phyloP scores from a whole-genome alignment of 768 basidiomycete species.

The Lentinus tigrinus region DNA sequence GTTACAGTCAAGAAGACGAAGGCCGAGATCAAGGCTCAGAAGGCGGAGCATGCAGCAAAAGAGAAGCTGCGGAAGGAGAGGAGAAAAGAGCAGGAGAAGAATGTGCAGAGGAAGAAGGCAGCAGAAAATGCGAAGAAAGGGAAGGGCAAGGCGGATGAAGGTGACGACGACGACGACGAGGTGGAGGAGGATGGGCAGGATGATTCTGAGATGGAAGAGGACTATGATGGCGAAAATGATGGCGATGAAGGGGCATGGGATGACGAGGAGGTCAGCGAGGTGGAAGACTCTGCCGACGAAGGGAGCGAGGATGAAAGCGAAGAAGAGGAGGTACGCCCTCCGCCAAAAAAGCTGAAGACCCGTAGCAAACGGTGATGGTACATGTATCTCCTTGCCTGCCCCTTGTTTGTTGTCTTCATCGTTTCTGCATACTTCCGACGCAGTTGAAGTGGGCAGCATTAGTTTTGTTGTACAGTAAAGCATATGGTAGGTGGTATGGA shows the following conservation, averaged over 20 bases:
- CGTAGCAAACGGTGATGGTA: constrained; percentile 44
- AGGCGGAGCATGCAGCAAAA: constrained; percentile 75
- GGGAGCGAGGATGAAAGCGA: constrained; percentile 48
- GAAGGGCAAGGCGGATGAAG: constrained; percentile 39
- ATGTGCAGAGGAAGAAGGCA: constrained; percentile 81
- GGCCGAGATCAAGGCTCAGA: constrained; percentile 64
- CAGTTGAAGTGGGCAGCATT: background rate
- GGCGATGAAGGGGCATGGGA: constrained; percentile 42
- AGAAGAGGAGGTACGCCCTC: constrained; percentile 39
- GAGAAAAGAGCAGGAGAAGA: constrained; percentile 87
- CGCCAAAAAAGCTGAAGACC: constrained; percentile 56
- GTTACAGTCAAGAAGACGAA: constrained; percentile 84
- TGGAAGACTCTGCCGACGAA: constrained; percentile 40
- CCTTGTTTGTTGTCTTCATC: background rate
- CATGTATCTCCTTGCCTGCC: background rate
- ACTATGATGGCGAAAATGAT: constrained; percentile 35
- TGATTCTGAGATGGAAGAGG: constrained; percentile 33
- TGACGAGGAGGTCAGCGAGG: constrained; percentile 64
- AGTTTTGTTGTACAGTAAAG: constrained; percentile 7
- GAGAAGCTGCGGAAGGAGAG: constrained; percentile 74
- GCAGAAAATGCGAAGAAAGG: constrained; percentile 31
- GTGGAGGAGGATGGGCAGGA: constrained; percentile 51
- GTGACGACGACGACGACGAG: constrained; percentile 45
- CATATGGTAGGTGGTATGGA: background rate
- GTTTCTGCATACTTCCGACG: background rate